These are phyloP conservation scores for Pichia sp. DNA, from an alignment of 1,139 yeast genomes.

Conservation along the genomic window DNA sequence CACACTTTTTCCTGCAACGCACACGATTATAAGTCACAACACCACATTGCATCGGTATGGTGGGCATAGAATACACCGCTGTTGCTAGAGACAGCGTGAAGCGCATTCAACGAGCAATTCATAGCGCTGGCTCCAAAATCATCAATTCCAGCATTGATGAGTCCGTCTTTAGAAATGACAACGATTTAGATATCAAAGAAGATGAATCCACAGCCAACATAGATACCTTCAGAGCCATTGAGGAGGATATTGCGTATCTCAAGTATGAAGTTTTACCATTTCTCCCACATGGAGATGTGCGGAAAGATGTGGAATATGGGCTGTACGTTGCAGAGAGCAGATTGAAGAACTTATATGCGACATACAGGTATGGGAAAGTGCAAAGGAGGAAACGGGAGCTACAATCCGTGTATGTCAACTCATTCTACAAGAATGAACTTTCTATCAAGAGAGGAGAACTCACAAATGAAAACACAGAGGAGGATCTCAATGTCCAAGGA, in stretches of 20 bases:
- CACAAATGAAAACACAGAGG: too few species aligned
- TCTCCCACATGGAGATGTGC: slow-evolving; percentile 1
- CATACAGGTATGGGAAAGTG: slow-evolving; percentile 23
- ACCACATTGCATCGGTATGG: too few species aligned
- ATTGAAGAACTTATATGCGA: slow-evolving; percentile 18
- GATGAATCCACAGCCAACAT: background rate
- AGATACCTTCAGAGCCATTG: slow-evolving; percentile 2
- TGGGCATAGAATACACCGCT: too few species aligned
- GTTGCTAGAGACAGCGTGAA: too few species aligned
- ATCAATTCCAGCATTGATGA: too few species aligned
- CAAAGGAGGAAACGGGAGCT: slow-evolving; percentile 17
- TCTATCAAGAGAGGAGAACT: background rate
- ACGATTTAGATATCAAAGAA: background rate
- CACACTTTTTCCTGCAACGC: too few species aligned
- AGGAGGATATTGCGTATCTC: slow-evolving; percentile 6
- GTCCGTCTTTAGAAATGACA: too few species aligned
- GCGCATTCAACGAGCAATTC: too few species aligned
- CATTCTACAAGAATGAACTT: slow-evolving; percentile 11
- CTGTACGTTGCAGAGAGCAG: slow-evolving; percentile 18
- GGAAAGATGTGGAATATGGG: slow-evolving; percentile 8
- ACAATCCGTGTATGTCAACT: slow-evolving; percentile 6
- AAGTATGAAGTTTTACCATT: slow-evolving; percentile 8
- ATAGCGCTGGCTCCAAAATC: too few species aligned
- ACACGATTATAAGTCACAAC: too few species aligned
- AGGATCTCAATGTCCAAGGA: too few species aligned